A percentile compares a stretch with the other conserved stretches of the same genome.
These are phyloP conservation scores for Geotrichum armillariae DNA, from an alignment of 1,139 yeast species.

Conservation along the genomic window DNA sequence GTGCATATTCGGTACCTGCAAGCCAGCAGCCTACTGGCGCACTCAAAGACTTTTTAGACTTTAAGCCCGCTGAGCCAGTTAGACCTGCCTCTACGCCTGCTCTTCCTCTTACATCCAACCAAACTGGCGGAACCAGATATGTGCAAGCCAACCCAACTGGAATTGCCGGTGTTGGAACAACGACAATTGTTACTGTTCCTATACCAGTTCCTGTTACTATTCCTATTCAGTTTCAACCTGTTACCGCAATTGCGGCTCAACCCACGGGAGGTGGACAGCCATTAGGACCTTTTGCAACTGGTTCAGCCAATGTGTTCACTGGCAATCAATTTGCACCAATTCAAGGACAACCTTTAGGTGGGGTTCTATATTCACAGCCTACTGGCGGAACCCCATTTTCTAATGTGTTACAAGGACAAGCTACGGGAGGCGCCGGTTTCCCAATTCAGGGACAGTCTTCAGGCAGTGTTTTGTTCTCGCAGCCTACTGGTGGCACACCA, in stretches of 20 bases:
- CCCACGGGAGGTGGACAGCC: conserved; percentile 40
- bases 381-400: conserved; percentile 3
- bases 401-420: neutral
- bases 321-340: conserved; percentile 18
- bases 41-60: conserved; percentile 21
- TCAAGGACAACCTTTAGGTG: conserved; percentile 13
- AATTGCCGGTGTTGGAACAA: conserved; percentile 35
- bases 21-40: conserved; percentile 21
- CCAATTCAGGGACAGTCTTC: conserved; percentile 12
- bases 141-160: conserved; percentile 9
- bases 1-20: neutral
- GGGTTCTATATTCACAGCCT: conserved; percentile 5
- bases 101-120: neutral
- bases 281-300: conserved; percentile 39
- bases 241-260: conserved; percentile 15
- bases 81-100: conserved; percentile 5
- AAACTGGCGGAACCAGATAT: conserved; percentile 14
- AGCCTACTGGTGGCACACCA: conserved; percentile 6
- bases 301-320: conserved; percentile 35
- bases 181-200: no score
- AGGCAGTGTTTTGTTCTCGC: conserved; percentile 11
- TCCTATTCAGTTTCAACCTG: conserved; percentile 21
- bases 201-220: conserved; percentile 16
- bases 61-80: conserved; percentile 11
- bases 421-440: no score